These are phyloP conservation scores for Podospora conica DNA, from an alignment of 495 filamentous ascomycete genomes.

Conservation along the genomic window DNA sequence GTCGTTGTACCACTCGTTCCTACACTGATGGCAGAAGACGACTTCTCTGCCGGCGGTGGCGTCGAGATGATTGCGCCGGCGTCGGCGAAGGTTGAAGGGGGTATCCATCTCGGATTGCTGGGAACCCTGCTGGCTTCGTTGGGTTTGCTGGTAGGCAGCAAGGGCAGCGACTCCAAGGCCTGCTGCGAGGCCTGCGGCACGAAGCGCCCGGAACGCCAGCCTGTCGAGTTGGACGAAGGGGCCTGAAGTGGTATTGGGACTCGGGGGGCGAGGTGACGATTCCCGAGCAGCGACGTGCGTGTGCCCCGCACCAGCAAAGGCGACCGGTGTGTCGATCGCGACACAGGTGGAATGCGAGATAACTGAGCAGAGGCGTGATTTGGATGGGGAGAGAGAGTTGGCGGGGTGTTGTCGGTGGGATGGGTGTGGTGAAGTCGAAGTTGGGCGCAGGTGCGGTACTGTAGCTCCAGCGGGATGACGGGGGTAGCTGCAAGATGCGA, in stretches of 20 bases:
- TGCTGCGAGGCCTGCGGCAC: conserved; percentile 42
- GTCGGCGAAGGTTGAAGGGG: conserved; percentile 8
- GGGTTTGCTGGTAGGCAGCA: conserved; percentile 36
- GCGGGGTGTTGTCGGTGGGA: not conserved
- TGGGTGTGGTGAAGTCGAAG: not conserved
- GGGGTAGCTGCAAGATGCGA: not conserved
- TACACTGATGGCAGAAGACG: conserved; percentile 76
- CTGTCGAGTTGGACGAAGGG: conserved; percentile 16
- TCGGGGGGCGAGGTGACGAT: not conserved
- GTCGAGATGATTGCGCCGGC: conserved; percentile 31
- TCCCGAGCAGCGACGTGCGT: not conserved
- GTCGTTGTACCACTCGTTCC: conserved; percentile 70
- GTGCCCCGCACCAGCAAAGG: not conserved
- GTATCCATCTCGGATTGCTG: conserved; percentile 36
- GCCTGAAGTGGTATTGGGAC: not conserved
- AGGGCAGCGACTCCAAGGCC: conserved; percentile 46
- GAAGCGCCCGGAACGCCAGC: conserved; percentile 44
- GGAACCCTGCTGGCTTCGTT: conserved; percentile 29
- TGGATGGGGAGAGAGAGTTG: not conserved
- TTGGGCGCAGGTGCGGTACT: not conserved
- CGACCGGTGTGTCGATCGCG: not conserved
- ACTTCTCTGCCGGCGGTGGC: conserved; percentile 51
- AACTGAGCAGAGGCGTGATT: not conserved
- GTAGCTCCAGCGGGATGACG: not conserved
- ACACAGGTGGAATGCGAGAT: not conserved